Base-by-base conservation (phyloP, 2,329 filamentous ascomycete species). In the Tetracladium maxilliforme region DNA sequence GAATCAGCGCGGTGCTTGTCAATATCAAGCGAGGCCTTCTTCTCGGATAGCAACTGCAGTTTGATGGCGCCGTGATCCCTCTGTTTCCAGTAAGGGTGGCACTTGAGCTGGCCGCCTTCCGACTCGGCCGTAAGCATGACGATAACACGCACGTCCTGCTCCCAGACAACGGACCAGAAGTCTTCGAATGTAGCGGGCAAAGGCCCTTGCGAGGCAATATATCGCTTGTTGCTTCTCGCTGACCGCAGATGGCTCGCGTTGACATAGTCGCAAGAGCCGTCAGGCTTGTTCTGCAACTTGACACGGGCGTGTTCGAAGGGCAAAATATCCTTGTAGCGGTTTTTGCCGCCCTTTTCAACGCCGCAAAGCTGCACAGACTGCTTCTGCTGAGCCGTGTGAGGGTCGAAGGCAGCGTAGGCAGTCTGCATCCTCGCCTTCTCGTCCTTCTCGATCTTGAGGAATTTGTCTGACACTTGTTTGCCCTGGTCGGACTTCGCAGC, bases 141-240 rank as follows among this genome's bases (percentile, higher is more conserved):
- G 33, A 98, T 77, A 14, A 95, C 81, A 25, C 87, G 77, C 4
- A 92, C 76, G 44, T 95, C 86, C 49, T 95, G 81, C 45, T 95
- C 86, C 90, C 90, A 98, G 16, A 95, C 65, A 8, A 94, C 78
- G 31, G 83, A 87, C 90, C 90, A 98, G 45, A 98, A 98, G 48
- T 98, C 90, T 47, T 81, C 75, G 42, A 92, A 94, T 0, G 90
- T 98, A 24, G 81, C 74, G 12, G 90, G 90, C 19, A 95, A 67
- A 7, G 90, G 90, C 1, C 84, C 90, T 49, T 98, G 90, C 9
- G 84, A 87, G 24, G 87, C 87, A 49, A 98, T 95, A 45, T 98
- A 98, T 21, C 73, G 70, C 57, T 92, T 94, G 47, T 92, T 76
- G 35, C 81, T 92, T 37, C 77, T 67, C 15, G 73, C 67, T 2